phyloP scores from a whole-genome alignment of 1,284 basidiomycete genomes.

The Rhodotorula sp. region DNA sequence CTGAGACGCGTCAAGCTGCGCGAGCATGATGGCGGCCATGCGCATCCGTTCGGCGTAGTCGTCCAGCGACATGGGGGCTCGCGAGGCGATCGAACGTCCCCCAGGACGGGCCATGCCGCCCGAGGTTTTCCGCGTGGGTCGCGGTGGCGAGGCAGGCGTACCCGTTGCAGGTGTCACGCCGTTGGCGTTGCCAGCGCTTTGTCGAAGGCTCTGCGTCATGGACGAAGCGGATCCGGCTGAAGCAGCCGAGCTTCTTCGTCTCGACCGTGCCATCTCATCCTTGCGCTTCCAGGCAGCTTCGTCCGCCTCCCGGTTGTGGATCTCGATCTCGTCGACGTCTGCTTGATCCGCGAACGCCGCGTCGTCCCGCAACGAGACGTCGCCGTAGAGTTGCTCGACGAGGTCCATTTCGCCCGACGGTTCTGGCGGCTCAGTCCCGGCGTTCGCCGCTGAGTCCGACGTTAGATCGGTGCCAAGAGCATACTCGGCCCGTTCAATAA shows the following conservation, averaged over 20 bases:
- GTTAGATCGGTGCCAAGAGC: conserved; percentile 7
- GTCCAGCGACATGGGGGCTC: conserved; percentile 62
- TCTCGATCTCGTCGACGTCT: conserved; percentile 27
- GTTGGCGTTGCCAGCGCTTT: not conserved
- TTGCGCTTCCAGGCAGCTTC: conserved; percentile 44
- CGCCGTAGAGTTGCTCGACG: conserved; percentile 86
- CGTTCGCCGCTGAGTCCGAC: not conserved
- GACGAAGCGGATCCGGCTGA: conserved; percentile 5
- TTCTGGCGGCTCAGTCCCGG: not conserved
- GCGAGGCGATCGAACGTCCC: conserved; percentile 38
- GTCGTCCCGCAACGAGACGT: conserved; percentile 70
- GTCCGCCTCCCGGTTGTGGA: conserved; percentile 45
- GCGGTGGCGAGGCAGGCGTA: conserved; percentile 25
- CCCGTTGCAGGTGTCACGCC: not conserved
- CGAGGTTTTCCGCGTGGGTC: conserved; percentile 14
- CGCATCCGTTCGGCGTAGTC: conserved; percentile 98
- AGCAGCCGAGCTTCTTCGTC: conserved; percentile 1
- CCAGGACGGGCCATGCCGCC: conserved; percentile 12
- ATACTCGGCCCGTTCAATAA: conserved; percentile 28
- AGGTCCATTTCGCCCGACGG: conserved; percentile 83
- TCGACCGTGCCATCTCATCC: conserved; percentile 15
- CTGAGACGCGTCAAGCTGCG: conserved; percentile 82
- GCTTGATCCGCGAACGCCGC: conserved; percentile 67
- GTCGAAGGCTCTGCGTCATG: not conserved
- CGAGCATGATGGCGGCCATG: conserved; percentile 96